These are phyloP conservation scores for Parafenestella ontariensis DNA, from an alignment of 2,329 filamentous ascomycete species.

Conservation along the genomic window DNA sequence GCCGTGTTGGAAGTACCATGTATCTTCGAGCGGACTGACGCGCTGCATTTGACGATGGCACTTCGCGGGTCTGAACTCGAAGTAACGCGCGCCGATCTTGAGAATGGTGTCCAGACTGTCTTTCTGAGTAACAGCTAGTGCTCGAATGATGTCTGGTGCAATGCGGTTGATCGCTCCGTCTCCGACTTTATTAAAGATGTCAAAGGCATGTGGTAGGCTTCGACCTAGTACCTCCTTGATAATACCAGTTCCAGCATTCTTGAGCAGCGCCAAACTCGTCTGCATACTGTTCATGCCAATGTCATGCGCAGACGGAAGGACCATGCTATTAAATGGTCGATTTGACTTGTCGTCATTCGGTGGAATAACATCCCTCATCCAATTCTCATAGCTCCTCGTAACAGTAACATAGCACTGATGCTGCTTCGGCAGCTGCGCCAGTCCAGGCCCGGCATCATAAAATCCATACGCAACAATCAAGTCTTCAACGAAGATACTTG, in stretches of 20 bases:
- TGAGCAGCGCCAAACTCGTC: conserved; percentile 50
- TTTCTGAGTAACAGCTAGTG: conserved; percentile 61
- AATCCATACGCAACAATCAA: conserved; percentile 57
- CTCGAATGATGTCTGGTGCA: conserved; percentile 55
- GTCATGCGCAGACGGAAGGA: conserved; percentile 58
- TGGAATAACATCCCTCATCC: conserved; percentile 55
- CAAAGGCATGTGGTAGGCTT: conserved; percentile 29
- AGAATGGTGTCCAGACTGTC: conserved; percentile 56
- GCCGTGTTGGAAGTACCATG: conserved; percentile 60
- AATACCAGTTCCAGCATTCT: conserved; percentile 41
- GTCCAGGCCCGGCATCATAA: conserved; percentile 57
- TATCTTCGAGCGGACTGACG: conserved; percentile 51
- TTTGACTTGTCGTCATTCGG: conserved; percentile 48
- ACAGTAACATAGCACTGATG: conserved; percentile 56
- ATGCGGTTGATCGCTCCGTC: conserved; percentile 38
- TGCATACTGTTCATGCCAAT: conserved; percentile 62
- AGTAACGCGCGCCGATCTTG: conserved; percentile 58
- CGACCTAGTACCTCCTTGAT: conserved; percentile 42
- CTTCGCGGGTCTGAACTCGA: conserved; percentile 60
- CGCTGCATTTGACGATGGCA: conserved; percentile 53
- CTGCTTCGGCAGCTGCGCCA: conserved; percentile 52
- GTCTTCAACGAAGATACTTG: conserved; percentile 40
- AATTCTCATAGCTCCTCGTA: conserved; percentile 52
- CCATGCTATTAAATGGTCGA: conserved; percentile 53
- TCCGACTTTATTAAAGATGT: conserved; percentile 37